Percentiles rank a stretch among this genome's conserved stretches.
phyloP scores from a whole-genome alignment of 495 filamentous ascomycete species.

The Penicillium diatomitis region DNA sequence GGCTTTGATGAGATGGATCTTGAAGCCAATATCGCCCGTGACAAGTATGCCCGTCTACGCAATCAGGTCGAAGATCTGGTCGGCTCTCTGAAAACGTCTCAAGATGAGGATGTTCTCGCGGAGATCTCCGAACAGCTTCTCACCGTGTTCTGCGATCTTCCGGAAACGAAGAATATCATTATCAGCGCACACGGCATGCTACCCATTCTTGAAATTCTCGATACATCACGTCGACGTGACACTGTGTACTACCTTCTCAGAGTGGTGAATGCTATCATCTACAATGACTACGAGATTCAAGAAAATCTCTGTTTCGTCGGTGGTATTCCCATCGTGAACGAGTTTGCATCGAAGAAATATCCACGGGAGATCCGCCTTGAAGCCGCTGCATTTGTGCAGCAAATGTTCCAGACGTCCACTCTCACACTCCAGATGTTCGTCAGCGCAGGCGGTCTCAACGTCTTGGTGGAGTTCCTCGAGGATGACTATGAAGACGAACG shows the following conservation, averaged over 20 bases:
- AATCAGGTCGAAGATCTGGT: constrained; percentile 85
- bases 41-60: constrained; percentile 85
- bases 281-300: constrained; percentile 85
- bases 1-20: constrained; percentile 89
- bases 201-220: constrained; percentile 90
- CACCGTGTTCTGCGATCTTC: constrained; percentile 69
- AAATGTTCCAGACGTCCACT: constrained; percentile 97
- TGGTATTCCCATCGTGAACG: constrained; percentile 93
- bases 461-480: constrained; percentile 95
- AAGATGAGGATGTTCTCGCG: constrained; percentile 74
- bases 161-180: constrained; percentile 82
- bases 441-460: constrained; percentile 90
- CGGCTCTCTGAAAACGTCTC: constrained; percentile 72
- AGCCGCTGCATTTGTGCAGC: constrained; percentile 88
- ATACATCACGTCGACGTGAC: constrained; percentile 70
- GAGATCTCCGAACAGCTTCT: constrained; percentile 85
- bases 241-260: constrained; percentile 77
- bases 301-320: constrained; percentile 97
- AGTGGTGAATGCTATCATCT: constrained; percentile 90
- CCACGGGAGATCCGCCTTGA: constrained; percentile 88
- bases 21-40: constrained; percentile 89
- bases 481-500: constrained; percentile 93
- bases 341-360: constrained; percentile 91
- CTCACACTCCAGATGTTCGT: constrained; percentile 98
- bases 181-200: constrained; percentile 94